Base-by-base conservation (phyloP, 805 yeast species). In the Lipomyces kockii region DNA sequence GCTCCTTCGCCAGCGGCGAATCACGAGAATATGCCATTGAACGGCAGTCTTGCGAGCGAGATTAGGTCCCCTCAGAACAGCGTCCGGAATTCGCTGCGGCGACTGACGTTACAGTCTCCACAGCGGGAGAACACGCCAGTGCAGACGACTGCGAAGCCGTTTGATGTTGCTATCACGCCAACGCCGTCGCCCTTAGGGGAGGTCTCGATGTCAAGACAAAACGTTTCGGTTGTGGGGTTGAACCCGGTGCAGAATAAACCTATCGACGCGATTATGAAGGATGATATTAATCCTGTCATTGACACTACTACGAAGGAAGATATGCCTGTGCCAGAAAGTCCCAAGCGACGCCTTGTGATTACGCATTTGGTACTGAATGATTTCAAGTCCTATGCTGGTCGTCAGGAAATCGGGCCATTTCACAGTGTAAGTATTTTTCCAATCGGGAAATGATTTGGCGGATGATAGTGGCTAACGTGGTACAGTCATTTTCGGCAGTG, bases 361-460 rank as follows among this genome's bases (percentile, higher is more conserved):
- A 81, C 87, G 57, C 86, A 86, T 72, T 78, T 95, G 34, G 89
- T 89, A 0, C 82, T 96, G 54, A 87, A 88, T 1, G 90, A 95
- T 76, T 95, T 95, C 84, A 95, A 95, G 76, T 92, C 98, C 0
- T 95, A 95, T 76, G 98, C 98, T 0, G 99, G 99, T 0, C 81
- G 84, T 20, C 98, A 95, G 79, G 86, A 86, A 6, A 90, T 95
- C 61, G 99, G 99, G 0, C 99, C 99, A 0, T 95, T 95, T 78
- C 90, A 95, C 65, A 75, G 76, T 49, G 78, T 75, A 70, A 56
- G 78, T 69, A 9, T 46, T n/a, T n/a, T 12, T 3, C 14, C 22
- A 43, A 5, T 43, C 7, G 25, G 22, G 22, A 5, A 29, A 29
- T 29, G 32, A 29, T 29, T 29, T n/a, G 49, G 8, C 20, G 22